A percentile compares a stretch with the other conserved stretches of the same genome.
Evolutionary conservation across 345 rosid genomes (phyloP).

Genomic region (Citrus glauca): DNA sequence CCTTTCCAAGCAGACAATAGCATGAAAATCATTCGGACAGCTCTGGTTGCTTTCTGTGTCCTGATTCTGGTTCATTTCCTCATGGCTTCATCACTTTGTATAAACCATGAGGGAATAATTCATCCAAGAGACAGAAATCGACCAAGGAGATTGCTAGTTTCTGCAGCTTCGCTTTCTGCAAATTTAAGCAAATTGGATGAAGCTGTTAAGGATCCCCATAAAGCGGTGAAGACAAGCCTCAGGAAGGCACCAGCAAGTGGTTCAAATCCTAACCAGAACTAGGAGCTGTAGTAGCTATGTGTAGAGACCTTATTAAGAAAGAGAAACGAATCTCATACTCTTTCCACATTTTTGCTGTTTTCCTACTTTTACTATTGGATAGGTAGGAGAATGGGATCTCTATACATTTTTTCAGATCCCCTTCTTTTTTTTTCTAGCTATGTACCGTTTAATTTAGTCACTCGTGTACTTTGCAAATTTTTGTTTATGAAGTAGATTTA

Average conservation of each 20-base stretch:
- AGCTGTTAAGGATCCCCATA: slow-evolving; percentile 23
- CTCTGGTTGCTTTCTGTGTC: slow-evolving; percentile 17
- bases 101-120: slow-evolving; percentile 18
- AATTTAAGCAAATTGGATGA: slow-evolving; percentile 18
- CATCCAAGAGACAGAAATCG: slow-evolving; percentile 18
- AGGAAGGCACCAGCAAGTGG: slow-evolving; percentile 44
- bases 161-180: slow-evolving; percentile 22
- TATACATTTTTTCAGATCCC: not conserved
- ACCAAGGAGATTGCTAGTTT: slow-evolving; percentile 34
- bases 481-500: slow-evolving; percentile 19
- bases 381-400: slow-evolving; percentile 20
- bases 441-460: slow-evolving; percentile 1
- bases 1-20: not conserved
- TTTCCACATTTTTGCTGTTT: slow-evolving; percentile 26
- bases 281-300: slow-evolving; percentile 15
- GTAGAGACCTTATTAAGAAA: slow-evolving; percentile 23
- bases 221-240: slow-evolving; percentile 39
- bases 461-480: not conserved
- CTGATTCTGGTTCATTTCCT: slow-evolving; percentile 26
- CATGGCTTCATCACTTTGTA: slow-evolving; percentile 14
- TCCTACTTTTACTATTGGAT: slow-evolving; percentile 7
- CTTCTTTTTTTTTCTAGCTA: not conserved
- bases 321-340: slow-evolving; percentile 15
- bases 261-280: slow-evolving; percentile 55
- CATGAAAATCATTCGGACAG: slow-evolving; percentile 22